A percentile compares a stretch with the other conserved stretches of the same genome.
Evolutionary conservation across 1,284 basidiomycete species (phyloP).

Genomic region (Tilletia walkeri): DNA sequence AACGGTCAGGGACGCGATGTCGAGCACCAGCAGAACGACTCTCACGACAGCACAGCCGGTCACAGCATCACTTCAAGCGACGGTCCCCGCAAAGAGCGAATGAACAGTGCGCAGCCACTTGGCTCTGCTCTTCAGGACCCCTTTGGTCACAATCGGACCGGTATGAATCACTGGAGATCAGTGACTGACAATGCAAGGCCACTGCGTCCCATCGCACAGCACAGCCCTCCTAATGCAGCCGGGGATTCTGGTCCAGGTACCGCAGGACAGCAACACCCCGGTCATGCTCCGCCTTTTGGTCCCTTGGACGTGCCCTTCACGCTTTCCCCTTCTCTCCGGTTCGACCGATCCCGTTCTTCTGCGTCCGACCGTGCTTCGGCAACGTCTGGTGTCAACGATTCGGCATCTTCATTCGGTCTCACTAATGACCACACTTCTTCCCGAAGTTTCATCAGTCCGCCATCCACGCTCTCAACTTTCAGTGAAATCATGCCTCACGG

Average conservation of each 20-base stretch:
- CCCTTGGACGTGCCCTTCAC: slow-evolving; percentile 8
- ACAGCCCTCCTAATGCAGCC: background rate
- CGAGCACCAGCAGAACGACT: background rate
- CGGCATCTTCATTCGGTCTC: slow-evolving; percentile 10
- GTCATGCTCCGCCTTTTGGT: background rate
- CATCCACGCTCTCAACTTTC: background rate
- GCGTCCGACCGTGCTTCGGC: slow-evolving; percentile 12
- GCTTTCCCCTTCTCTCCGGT: slow-evolving; percentile 9
- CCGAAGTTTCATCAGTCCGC: slow-evolving; percentile 6
- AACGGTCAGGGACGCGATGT: background rate
- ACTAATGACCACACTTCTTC: slow-evolving; percentile 10
- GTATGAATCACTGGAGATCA: slow-evolving; percentile 1
- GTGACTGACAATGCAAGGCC: slow-evolving; percentile 6
- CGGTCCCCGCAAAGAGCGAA: slow-evolving; percentile 1
- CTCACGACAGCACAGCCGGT: too few relatives aligned
- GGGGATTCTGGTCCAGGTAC: background rate
- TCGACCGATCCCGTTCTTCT: slow-evolving; percentile 10
- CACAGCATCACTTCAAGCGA: background rate
- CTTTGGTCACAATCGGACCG: background rate
- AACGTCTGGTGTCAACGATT: slow-evolving; percentile 8
- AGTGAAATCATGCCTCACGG: background rate
- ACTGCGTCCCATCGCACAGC: background rate
- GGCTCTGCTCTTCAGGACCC: background rate
- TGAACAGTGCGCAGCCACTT: slow-evolving; percentile 7
- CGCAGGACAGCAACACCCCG: background rate